Base-by-base conservation (phyloP, 106 monocot species). In the Allium fistulosum region DNA sequence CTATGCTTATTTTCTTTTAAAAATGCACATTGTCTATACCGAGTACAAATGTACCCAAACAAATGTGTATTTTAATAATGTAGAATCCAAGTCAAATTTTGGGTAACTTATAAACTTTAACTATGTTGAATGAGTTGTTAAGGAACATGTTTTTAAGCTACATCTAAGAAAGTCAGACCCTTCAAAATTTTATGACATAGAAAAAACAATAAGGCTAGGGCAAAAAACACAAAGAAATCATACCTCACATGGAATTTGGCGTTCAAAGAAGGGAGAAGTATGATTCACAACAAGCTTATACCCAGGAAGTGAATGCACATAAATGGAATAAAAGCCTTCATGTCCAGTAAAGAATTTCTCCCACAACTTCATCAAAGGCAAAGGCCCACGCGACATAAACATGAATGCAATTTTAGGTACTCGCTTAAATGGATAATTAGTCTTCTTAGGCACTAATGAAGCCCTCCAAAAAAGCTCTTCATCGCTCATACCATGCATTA, bases 391-490 rank as follows among this genome's bases (percentile, higher is more conserved):
- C 0, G 94, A 83, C 81, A 95, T 67, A 58, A 95, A 95, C 83
- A 95, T 53, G 79, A 91, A 91, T 2, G 94, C 94, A 18, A 95
- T 88, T 79, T 91, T 95, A 16, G 91, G 91, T 13, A 78, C 83
- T 51, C 94, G 69, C 16, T 79, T 71, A 59, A 78, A 95, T 0
- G 94, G 94, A 26, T 68, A 91, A 17, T 76, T 80, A n/a, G 63
- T 75, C 72, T 63, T 85, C 69, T 70, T 85, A 2, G 94, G 85
- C 70, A 88, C 88, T 79, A 95, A 76, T 1, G 91, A 77, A 8
- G 87, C 91, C 71, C 91, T 81, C 94, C 94, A 95, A 75, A 88
- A 85, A 10, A 95, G 81, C 81, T 95, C 87, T 1, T 82, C 78
- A 50, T 95, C 94, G 4, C 65, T 83, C 88, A 95, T 85, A 8